phyloP scores from a whole-genome alignment of 2,329 filamentous ascomycete species.

The Periconia sp. region DNA sequence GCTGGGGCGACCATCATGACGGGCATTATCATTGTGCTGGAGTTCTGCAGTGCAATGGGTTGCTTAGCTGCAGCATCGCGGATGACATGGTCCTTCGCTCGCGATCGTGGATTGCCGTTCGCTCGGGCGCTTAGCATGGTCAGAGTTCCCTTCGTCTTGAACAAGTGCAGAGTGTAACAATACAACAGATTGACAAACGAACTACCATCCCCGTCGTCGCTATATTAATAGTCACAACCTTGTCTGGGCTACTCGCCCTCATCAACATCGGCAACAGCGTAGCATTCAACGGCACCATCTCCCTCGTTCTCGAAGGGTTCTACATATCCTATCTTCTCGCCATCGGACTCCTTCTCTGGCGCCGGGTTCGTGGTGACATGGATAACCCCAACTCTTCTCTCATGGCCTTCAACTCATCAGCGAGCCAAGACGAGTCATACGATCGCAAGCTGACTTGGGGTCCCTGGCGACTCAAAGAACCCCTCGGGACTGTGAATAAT shows the following conservation, averaged over 20 bases:
- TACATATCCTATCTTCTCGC: constrained; percentile 41
- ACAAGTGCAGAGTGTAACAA: constrained; percentile 6
- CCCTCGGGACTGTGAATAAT: constrained; percentile 33
- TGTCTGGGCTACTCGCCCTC: constrained; percentile 50
- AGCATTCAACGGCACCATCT: constrained; percentile 40
- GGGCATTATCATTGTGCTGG: constrained; percentile 43
- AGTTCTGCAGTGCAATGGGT: constrained; percentile 46
- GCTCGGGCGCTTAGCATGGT: constrained; percentile 33
- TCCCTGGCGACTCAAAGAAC: constrained; percentile 36
- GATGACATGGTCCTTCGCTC: constrained; percentile 49
- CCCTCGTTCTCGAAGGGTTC: constrained; percentile 39
- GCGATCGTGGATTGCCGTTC: constrained; percentile 48
- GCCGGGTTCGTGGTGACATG: constrained; percentile 38
- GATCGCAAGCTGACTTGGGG: constrained; percentile 34
- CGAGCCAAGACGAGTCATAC: constrained; percentile 18
- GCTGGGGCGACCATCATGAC: constrained; percentile 53
- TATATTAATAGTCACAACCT: constrained; percentile 49
- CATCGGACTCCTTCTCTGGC: constrained; percentile 36
- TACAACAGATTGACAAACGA: constrained; percentile 33
- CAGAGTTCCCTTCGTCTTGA: constrained; percentile 3
- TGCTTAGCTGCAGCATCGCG: constrained; percentile 46
- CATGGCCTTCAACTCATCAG: constrained; percentile 22
- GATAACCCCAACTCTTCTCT: constrained; percentile 21
- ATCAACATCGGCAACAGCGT: constrained; percentile 55
- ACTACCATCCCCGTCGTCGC: constrained; percentile 49